Evolutionary conservation across 164 flowering plant genomes (phyloP), one percentile per base, ranked within the genome.

Genomic region (Aristolochia californica): DNA sequence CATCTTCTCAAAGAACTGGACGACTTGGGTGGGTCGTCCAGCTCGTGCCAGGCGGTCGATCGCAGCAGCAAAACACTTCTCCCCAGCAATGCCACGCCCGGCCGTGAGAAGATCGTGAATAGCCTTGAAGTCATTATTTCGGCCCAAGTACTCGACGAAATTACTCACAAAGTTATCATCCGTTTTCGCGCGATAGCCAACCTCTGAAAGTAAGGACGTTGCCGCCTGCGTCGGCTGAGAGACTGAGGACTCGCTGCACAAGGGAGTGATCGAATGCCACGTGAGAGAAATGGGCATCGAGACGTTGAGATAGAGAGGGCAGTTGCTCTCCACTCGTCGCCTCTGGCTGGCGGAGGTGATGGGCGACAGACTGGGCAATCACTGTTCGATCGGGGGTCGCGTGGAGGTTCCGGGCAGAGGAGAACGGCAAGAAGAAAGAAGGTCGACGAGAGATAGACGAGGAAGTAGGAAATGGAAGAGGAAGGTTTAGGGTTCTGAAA

Each of bases 91-190:
- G 0, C 75, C 78, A 13, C 62, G 65, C 8, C 70, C 78, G 11
- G 58, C 58, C 13, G 54, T 45, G 10, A 94, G 78, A 12, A 90
- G 48, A 1, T 82, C 85, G 23, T 83, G 74, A 17, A 72, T 62
- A 10, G 84, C 79, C 64, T 88, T 90, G 69, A 94, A 87, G 72
- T 94, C 99, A 60, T 83, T 84, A 25, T 90, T 68, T 11, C 95
- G 81, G 17, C 96, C 99, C 48, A 94, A 83, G 72, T 70, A 83
- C 60, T 77, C 76, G 23, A 87, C 77, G 53, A 94, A 72, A 24
- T 59, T 65, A 3, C 96, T 80, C 13, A 72, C 16, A 0, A 86
- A 76, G 38, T 76, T 83, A 47, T 90, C 97, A 24, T 69, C 56
- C 49, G 75, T 73, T 15, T 66, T 28, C 60, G 82, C 79, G 18